Percentiles rank a stretch among this genome's conserved stretches.
These are phyloP conservation scores for Diaporthe sp. DNA, from an alignment of 2,329 filamentous ascomycete species.

Conservation along the genomic window DNA sequence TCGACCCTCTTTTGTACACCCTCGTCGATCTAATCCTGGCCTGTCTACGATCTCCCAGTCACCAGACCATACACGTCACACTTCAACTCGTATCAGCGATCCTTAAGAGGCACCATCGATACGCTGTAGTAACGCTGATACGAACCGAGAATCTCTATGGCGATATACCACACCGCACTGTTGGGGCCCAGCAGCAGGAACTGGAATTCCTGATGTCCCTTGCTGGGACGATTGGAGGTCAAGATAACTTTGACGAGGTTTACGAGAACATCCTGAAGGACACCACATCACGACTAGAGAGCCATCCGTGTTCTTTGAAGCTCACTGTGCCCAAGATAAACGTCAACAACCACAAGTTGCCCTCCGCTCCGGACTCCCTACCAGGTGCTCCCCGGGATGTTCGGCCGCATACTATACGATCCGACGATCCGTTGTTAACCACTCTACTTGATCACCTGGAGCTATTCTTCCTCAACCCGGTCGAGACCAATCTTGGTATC, in stretches of 20 bases:
- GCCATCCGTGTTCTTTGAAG: slow-evolving; percentile 79
- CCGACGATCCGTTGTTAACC: slow-evolving; percentile 73
- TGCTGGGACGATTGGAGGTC: slow-evolving; percentile 76
- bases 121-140: slow-evolving; percentile 83
- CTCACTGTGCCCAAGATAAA: slow-evolving; percentile 74
- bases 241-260: slow-evolving; percentile 78
- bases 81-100: slow-evolving; percentile 90
- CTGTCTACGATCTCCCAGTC: slow-evolving; percentile 85
- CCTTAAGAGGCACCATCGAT: slow-evolving; percentile 87
- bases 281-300: slow-evolving; percentile 76
- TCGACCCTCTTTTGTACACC: slow-evolving; percentile 91
- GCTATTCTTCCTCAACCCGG: slow-evolving; percentile 88
- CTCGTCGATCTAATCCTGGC: slow-evolving; percentile 91
- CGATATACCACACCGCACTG: slow-evolving; percentile 72
- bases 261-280: slow-evolving; percentile 82
- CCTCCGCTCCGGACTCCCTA: slow-evolving; percentile 67
- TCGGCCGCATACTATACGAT: slow-evolving; percentile 71
- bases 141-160: slow-evolving; percentile 72
- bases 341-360: slow-evolving; percentile 68
- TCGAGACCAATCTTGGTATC: slow-evolving; percentile 90
- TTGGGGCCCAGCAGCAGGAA: slow-evolving; percentile 82
- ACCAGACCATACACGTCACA: slow-evolving; percentile 91
- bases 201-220: slow-evolving; percentile 79
- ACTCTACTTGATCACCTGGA: slow-evolving; percentile 79
- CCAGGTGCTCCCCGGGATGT: slow-evolving; percentile 74